phyloP scores from a whole-genome alignment of 2,329 filamentous ascomycete genomes.

The Diaporthe sp. region DNA sequence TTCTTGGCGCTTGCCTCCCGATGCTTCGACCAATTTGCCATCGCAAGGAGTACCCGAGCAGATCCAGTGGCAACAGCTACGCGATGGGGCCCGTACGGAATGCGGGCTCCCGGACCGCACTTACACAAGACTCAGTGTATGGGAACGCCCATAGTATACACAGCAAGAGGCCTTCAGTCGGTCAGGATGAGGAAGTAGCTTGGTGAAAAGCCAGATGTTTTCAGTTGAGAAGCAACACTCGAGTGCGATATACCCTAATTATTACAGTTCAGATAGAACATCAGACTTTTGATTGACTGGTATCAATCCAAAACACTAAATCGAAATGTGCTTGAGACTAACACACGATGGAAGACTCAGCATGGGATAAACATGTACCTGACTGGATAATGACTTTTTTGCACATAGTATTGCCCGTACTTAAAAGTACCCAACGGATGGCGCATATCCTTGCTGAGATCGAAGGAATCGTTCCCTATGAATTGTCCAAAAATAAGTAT shows the following conservation, averaged over 20 bases:
- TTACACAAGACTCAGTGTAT: slow-evolving; percentile 10
- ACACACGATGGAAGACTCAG: too few species aligned
- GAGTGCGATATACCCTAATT: not conserved
- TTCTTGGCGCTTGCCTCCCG: slow-evolving; percentile 34
- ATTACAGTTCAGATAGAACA: not conserved
- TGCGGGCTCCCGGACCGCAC: slow-evolving; percentile 13
- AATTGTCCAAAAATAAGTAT: too few species aligned
- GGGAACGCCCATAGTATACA: not conserved
- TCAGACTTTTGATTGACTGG: not conserved
- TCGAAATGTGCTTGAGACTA: not conserved
- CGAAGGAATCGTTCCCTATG: too few species aligned
- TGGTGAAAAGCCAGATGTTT: not conserved
- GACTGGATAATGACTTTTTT: too few species aligned
- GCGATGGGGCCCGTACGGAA: slow-evolving; percentile 20
- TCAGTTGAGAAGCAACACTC: too few species aligned
- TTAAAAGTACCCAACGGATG: too few species aligned
- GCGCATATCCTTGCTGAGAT: too few species aligned
- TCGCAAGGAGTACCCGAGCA: slow-evolving; percentile 33
- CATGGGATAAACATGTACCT: too few species aligned
- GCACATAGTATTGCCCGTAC: too few species aligned
- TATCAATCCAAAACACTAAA: not conserved
- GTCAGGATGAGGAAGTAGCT: slow-evolving; percentile 13
- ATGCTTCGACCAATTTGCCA: slow-evolving; percentile 33
- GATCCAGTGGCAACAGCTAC: slow-evolving; percentile 24
- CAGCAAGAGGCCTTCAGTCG: slow-evolving; percentile 11